Percentiles rank a stretch among this genome's conserved stretches.
Evolutionary conservation across 2,329 filamentous ascomycete genomes (phyloP).

Genomic region (Tolypocladium inflatum): DNA sequence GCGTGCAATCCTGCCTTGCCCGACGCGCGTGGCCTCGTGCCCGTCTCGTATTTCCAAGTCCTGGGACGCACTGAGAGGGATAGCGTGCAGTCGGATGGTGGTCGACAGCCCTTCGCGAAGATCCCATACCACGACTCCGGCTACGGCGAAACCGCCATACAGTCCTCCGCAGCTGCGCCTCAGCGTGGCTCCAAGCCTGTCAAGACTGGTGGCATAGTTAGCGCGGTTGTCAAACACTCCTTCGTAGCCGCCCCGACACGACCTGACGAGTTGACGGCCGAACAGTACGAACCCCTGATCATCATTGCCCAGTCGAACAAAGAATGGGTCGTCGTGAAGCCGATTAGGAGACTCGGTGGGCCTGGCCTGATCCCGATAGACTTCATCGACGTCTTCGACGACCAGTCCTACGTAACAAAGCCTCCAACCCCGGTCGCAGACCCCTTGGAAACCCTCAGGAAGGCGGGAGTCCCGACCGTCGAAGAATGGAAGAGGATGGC

Average conservation of each 20-base stretch:
- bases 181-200: slow-evolving; percentile 42
- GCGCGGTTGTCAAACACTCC: too few species aligned
- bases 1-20: slow-evolving; percentile 89
- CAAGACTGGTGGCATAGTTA: slow-evolving; percentile 52
- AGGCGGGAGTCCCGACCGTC: slow-evolving; percentile 84
- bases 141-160: slow-evolving; percentile 41
- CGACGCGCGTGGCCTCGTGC: slow-evolving; percentile 81
- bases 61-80: slow-evolving; percentile 88
- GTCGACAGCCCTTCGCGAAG: slow-evolving; percentile 38
- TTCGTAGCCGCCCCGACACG: not conserved
- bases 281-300: slow-evolving; percentile 92
- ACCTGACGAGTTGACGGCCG: slow-evolving; percentile 88
- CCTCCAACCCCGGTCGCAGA: slow-evolving; percentile 76
- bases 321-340: slow-evolving; percentile 98
- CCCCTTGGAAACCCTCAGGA: slow-evolving; percentile 73
- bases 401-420: slow-evolving; percentile 38
- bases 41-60: slow-evolving; percentile 86
- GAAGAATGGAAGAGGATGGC: slow-evolving; percentile 99
- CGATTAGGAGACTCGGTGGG: slow-evolving; percentile 92
- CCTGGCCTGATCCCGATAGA: slow-evolving; percentile 93
- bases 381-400: slow-evolving; percentile 93
- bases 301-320: slow-evolving; percentile 97
- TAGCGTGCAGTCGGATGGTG: slow-evolving; percentile 61
- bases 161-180: slow-evolving; percentile 10
- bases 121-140: slow-evolving; percentile 81